These are phyloP conservation scores for Aspergillus neoniger DNA, from an alignment of 2,329 filamentous ascomycete species.

Conservation along the genomic window DNA sequence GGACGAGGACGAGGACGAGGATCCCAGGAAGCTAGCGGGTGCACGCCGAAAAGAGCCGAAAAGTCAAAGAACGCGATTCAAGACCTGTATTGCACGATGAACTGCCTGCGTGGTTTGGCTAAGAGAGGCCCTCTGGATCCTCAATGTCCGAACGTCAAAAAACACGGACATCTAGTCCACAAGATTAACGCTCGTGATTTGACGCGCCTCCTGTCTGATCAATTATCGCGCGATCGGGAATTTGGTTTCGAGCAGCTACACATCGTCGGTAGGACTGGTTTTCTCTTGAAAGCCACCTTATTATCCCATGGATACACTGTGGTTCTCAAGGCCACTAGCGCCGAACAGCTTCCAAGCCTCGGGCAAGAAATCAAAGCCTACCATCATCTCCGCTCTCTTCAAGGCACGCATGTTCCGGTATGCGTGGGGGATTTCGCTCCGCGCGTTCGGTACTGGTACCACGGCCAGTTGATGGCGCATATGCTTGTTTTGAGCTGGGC, in stretches of 20 bases:
- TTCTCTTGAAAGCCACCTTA: background rate
- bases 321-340: background rate
- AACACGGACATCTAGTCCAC: constrained; percentile 32
- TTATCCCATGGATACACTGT: background rate
- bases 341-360: background rate
- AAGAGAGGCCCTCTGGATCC: constrained; percentile 23
- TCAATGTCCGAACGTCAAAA: constrained; percentile 38
- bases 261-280: background rate
- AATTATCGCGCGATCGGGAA: constrained; percentile 21
- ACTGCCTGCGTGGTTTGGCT: constrained; percentile 24
- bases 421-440: background rate
- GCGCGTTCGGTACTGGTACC: background rate
- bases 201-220: constrained; percentile 19
- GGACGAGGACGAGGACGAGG: no score
- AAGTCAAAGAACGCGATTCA: no score
- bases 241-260: constrained; percentile 10
- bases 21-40: no score
- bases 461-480: background rate
- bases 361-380: background rate
- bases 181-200: constrained; percentile 23
- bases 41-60: no score
- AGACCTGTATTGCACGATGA: constrained; percentile 25
- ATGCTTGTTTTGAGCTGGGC: background rate
- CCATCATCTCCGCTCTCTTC: background rate
- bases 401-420: background rate